Base-by-base conservation (phyloP, 2,329 filamentous ascomycete species). In the Cladosporium halotolerans region DNA sequence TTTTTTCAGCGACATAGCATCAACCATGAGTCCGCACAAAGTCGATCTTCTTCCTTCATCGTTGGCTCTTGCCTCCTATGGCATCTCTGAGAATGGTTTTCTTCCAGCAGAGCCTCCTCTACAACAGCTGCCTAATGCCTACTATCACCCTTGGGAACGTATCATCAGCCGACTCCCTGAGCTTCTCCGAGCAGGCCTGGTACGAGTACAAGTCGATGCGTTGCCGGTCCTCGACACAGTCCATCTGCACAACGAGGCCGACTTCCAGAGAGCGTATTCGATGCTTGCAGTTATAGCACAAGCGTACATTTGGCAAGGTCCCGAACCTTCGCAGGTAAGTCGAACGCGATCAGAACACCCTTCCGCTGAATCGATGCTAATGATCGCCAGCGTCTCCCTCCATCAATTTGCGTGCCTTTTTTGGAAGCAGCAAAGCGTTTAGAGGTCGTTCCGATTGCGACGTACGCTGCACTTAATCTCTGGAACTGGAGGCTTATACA, bases 401-500 rank as follows among this genome's bases (percentile, higher is more conserved):
- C 87, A 23, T 76, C 88, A 55, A 83, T 99, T 57, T 88, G 92
- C 4, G 80, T 90, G 28, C 92, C 93, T 0, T 80, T 96, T 58
- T 77, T 96, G 32, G 74, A 84, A 58, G 79, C 95, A 42, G 90
- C 88, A 58, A 75, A 81, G 33, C 59, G 59, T 55, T 80, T 97
- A 28, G 88, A 96, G 65, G 77, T 97, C 19, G 90, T 88, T 4
- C 89, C 92, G 1, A 90, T 97, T 28, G 92, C 91, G 42, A 96
- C 92, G 16, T 99, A 96, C 68, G 89, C 93, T 4, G 89, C 86
- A 4, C 77, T 96, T 3, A 92, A 89, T 62, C 78, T 99, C 32
- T 99, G 93, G 93, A 99, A 99, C 72, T 97, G 89, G 76, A 90
- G 89, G 69, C 87, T 89, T 0, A 79, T 96, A 51, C 93, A 96